Evolutionary conservation across 2,329 filamentous ascomycete species (phyloP).

Genomic region (Aspergillus udagawae): DNA sequence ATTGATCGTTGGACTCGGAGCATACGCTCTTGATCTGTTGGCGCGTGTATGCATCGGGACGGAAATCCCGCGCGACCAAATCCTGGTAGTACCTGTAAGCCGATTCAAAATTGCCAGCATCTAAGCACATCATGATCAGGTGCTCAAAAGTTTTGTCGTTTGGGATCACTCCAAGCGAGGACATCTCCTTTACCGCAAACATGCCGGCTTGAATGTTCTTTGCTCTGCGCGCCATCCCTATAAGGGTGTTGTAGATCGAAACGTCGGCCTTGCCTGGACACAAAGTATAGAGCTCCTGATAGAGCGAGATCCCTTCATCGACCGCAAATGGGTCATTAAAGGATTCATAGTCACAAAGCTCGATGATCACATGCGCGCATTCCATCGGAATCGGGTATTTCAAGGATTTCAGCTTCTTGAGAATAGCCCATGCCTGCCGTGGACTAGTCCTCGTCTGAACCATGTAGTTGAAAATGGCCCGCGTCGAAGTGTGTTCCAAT

Average conservation of each 20-base stretch:
- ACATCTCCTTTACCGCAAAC: conserved; percentile 61
- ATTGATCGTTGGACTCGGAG: conserved; percentile 24
- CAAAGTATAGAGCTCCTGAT: conserved; percentile 57
- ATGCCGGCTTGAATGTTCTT: conserved; percentile 53
- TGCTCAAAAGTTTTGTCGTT: conserved; percentile 60
- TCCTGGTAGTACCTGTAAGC: conserved; percentile 38
- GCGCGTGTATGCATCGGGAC: conserved; percentile 21
- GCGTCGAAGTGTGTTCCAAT: conserved; percentile 58
- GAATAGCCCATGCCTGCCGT: conserved; percentile 50
- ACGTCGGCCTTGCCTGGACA: conserved; percentile 42
- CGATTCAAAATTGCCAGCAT: conserved; percentile 32
- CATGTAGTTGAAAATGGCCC: conserved; percentile 58
- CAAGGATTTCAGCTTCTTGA: conserved; percentile 53
- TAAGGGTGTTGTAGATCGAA: conserved; percentile 57
- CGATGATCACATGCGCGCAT: conserved; percentile 47
- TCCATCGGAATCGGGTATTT: conserved; percentile 48
- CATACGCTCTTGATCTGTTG: conserved; percentile 28
- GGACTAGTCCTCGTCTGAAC: conserved; percentile 44
- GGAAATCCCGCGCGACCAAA: conserved; percentile 27
- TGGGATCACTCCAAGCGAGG: conserved; percentile 51
- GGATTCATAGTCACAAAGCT: conserved; percentile 45
- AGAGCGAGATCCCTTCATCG: conserved; percentile 54
- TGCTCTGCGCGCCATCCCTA: conserved; percentile 46
- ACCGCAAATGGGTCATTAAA: conserved; percentile 34
- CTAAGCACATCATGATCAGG: conserved; percentile 55